These are phyloP conservation scores for Leccinum brunneo-olivaceum DNA, from an alignment of 1,284 basidiomycete genomes.

Conservation along the genomic window DNA sequence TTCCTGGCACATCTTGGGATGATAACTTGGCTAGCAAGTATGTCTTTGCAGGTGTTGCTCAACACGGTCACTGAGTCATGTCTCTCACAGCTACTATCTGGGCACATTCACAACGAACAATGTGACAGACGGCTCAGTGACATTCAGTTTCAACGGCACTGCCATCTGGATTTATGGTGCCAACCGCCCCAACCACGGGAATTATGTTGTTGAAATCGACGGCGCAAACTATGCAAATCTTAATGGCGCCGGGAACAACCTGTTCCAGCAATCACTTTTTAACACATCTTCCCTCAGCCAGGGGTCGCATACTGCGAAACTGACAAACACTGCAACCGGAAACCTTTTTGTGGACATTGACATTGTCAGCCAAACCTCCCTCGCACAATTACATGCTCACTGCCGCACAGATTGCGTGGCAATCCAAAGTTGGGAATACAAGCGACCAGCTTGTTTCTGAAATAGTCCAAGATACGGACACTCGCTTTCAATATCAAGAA, in stretches of 20 bases:
- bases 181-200: constrained; percentile 28
- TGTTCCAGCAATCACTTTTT: constrained; percentile 29
- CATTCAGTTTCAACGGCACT: constrained; percentile 34
- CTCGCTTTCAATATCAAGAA: constrained; percentile 26
- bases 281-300: constrained; percentile 24
- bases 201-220: constrained; percentile 31
- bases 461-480: constrained; percentile 24
- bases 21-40: constrained; percentile 19
- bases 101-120: constrained; percentile 30
- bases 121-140: constrained; percentile 19
- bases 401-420: constrained; percentile 22
- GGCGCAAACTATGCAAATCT: constrained; percentile 7
- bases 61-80: not conserved
- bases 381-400: not conserved
- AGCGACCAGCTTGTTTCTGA: constrained; percentile 15
- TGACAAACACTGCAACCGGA: constrained; percentile 27
- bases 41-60: not conserved
- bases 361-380: constrained; percentile 17
- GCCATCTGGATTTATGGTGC: constrained; percentile 32
- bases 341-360: constrained; percentile 29
- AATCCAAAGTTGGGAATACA: constrained; percentile 25
- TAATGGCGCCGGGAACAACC: constrained; percentile 8
- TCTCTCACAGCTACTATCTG: constrained; percentile 23
- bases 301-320: constrained; percentile 19
- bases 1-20: constrained; percentile 10